Evolutionary conservation across 208 protist genomes (phyloP).

Genomic region (Leishmania tarentolae): DNA sequence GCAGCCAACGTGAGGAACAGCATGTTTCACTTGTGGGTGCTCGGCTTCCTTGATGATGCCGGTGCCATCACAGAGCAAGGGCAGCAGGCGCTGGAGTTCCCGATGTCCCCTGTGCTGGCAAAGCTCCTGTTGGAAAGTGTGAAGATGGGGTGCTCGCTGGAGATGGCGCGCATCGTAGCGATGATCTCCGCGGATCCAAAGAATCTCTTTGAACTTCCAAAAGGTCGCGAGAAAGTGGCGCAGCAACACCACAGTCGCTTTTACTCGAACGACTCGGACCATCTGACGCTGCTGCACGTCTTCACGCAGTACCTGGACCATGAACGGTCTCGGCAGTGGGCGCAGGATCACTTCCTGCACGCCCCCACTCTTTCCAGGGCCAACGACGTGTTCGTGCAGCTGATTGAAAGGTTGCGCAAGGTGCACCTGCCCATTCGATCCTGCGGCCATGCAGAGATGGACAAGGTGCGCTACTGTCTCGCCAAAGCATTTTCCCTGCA

Average conservation of each 20-base stretch:
- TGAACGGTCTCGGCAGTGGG: conserved; percentile 93
- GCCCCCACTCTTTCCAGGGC: conserved; percentile 89
- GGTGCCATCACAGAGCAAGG: conserved; percentile 96
- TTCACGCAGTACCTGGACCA: conserved; percentile 96
- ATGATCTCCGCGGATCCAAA: conserved; percentile 96
- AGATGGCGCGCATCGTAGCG: conserved; percentile 95
- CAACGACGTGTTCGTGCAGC: conserved; percentile 95
- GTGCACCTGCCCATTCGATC: conserved; percentile 62
- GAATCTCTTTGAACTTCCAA: conserved; percentile 96
- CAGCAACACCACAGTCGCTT: conserved; percentile 94
- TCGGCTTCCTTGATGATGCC: conserved; percentile 97
- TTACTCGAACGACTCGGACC: conserved; percentile 97
- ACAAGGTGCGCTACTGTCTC: conserved; percentile 95
- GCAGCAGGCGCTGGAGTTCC: conserved; percentile 97
- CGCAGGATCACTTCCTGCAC: conserved; percentile 97
- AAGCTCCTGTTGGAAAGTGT: conserved; percentile 95
- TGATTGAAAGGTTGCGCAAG: conserved; percentile 96
- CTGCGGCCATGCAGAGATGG: conserved; percentile 71
- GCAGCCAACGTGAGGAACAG: conserved; percentile 93
- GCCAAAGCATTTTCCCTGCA: conserved; percentile 97
- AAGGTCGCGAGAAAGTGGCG: conserved; percentile 72
- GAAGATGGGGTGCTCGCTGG: conserved; percentile 82
- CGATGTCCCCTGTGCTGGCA: conserved; percentile 96
- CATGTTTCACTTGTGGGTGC: conserved; percentile 98
- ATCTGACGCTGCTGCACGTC: conserved; percentile 99